Percentiles rank a stretch among this genome's conserved stretches.
Evolutionary conservation across 2,329 filamentous ascomycete species (phyloP).

Genomic region (Colletotrichum cereale): DNA sequence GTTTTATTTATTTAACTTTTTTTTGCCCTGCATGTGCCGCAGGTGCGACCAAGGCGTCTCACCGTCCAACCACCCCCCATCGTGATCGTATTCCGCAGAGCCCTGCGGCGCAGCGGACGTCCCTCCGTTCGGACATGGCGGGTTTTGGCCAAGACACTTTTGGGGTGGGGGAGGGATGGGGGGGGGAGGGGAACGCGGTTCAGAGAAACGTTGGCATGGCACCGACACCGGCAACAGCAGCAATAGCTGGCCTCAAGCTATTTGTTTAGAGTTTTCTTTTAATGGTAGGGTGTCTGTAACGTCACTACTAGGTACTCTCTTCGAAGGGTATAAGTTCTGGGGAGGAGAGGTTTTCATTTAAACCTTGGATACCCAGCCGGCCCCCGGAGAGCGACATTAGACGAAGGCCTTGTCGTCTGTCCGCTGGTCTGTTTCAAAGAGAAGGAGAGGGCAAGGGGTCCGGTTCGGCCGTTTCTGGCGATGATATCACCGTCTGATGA

Average conservation of each 20-base stretch:
- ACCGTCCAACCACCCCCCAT: conserved; percentile 6
- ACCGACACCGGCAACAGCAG: too few relatives aligned
- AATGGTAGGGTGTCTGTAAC: background rate
- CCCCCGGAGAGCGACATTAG: background rate
- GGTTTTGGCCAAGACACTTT: conserved; percentile 27
- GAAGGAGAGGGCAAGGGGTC: background rate
- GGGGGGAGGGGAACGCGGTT: background rate
- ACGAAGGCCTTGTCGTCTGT: background rate
- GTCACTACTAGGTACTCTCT: background rate
- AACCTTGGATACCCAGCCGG: background rate
- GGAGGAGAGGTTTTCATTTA: background rate
- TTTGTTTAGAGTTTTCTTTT: conserved; percentile 2
- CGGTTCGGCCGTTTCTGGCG: background rate
- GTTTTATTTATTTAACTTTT: background rate
- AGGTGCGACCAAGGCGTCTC: background rate
- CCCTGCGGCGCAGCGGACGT: background rate
- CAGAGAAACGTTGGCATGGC: conserved; percentile 13
- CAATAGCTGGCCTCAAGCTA: too few relatives aligned
- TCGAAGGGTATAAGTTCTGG: background rate
- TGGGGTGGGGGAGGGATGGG: too few relatives aligned
- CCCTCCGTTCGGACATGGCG: conserved; percentile 6
- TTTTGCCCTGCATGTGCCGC: background rate
- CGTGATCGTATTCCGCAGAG: conserved; percentile 6
- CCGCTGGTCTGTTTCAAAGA: background rate
- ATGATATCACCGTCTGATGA: conserved; percentile 1